Evolutionary conservation across 495 filamentous ascomycete species (phyloP).

Genomic region (Podospora comata): DNA sequence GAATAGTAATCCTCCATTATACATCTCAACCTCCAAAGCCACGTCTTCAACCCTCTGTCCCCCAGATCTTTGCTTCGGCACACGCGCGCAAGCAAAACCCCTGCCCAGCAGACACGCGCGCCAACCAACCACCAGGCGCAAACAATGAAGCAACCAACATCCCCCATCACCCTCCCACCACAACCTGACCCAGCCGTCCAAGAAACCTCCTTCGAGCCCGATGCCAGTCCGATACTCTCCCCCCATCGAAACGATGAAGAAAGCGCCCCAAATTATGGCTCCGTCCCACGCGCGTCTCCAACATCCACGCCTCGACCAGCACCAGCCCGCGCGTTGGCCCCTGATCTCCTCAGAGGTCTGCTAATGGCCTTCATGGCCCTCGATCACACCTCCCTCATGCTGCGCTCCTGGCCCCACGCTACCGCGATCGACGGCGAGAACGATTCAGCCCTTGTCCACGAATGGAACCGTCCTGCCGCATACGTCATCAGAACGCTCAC

Average conservation of each 20-base stretch:
- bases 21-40: background rate
- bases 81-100: background rate
- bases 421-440: constrained; percentile 28
- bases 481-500: constrained; percentile 31
- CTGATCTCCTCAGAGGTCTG: constrained; percentile 36
- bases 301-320: constrained; percentile 2
- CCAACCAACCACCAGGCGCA: background rate
- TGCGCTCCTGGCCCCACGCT: constrained; percentile 33
- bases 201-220: constrained; percentile 23
- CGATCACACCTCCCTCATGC: constrained; percentile 31
- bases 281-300: background rate
- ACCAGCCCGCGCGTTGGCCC: constrained; percentile 28
- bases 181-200: constrained; percentile 23
- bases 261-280: constrained; percentile 1
- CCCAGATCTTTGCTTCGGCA: background rate
- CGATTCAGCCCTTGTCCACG: constrained; percentile 25
- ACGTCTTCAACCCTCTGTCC: background rate
- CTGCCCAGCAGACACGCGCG: background rate
- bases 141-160: constrained; percentile 2
- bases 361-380: constrained; percentile 36
- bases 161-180: background rate
- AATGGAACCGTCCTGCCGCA: constrained; percentile 32
- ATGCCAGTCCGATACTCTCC: constrained; percentile 10
- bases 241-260: background rate
- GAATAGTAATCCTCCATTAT: background rate